Evolutionary conservation across 208 protist genomes (phyloP).

Genomic region (Pavlovales sp.): DNA sequence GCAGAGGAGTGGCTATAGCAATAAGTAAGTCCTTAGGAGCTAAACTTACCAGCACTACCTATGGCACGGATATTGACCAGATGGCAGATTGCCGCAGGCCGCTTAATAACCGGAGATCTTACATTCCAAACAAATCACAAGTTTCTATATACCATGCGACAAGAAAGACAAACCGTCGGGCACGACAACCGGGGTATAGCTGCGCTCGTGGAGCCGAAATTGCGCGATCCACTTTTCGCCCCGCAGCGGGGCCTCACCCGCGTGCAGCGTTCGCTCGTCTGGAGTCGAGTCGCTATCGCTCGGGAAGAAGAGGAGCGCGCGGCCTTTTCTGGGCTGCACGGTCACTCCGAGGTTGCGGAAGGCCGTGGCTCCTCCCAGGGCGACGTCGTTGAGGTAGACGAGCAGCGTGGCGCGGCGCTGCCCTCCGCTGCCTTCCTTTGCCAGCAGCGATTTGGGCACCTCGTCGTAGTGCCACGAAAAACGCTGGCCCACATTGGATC

Average conservation of each 20-base stretch:
- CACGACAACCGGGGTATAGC: too few relatives aligned
- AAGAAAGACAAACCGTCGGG: too few relatives aligned
- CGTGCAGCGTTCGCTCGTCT: neutral
- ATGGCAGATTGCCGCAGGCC: too few relatives aligned
- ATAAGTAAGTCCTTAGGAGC: too few relatives aligned
- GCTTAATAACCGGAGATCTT: too few relatives aligned
- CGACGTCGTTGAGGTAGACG: conserved; percentile 28
- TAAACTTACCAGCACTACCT: too few relatives aligned
- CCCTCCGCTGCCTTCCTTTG: conserved; percentile 13
- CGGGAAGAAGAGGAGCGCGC: neutral
- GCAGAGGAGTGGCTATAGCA: too few relatives aligned
- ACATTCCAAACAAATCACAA: too few relatives aligned
- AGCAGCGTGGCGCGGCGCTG: conserved; percentile 26
- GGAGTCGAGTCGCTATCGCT: neutral
- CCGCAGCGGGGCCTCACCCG: neutral
- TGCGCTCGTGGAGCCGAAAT: neutral
- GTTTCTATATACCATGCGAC: too few relatives aligned
- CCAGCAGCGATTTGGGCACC: neutral
- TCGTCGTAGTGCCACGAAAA: conserved; percentile 32
- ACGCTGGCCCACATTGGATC: conserved; percentile 15
- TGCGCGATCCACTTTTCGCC: neutral
- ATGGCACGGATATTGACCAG: too few relatives aligned
- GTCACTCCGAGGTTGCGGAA: neutral
- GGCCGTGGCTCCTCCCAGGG: neutral
- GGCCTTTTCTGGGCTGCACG: too few relatives aligned